Evolutionary conservation across 306 rosid species (phyloP).

Genomic region (Quercus cerris): DNA sequence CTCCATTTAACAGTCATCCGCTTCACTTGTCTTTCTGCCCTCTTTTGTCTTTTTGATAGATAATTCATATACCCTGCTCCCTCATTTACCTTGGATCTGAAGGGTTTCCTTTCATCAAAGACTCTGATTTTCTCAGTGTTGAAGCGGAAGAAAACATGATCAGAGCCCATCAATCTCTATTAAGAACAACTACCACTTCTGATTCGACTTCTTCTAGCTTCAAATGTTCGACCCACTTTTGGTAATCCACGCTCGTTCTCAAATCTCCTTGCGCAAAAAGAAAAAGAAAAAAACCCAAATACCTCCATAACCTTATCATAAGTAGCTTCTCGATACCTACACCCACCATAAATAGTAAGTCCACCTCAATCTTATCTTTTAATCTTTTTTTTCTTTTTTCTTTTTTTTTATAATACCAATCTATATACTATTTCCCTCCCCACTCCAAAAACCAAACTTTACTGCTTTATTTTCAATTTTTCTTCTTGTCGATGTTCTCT

Average conservation of each 20-base stretch:
- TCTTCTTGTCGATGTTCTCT: no score
- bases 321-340: neutral
- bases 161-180: slow-evolving; percentile 27
- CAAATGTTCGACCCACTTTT: slow-evolving; percentile 39
- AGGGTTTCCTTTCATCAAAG: neutral
- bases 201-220: slow-evolving; percentile 19
- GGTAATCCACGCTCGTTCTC: slow-evolving; percentile 43
- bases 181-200: slow-evolving; percentile 29
- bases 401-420: no score
- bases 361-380: no score
- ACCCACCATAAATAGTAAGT: neutral
- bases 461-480: neutral
- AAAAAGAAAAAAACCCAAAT: neutral
- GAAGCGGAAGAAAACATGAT: slow-evolving; percentile 23
- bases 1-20: neutral
- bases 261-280: slow-evolving; percentile 37
- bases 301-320: neutral
- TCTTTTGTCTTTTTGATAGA: no score
- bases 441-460: neutral
- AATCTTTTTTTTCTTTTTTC: no score
- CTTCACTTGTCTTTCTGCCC: no score
- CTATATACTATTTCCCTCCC: no score
- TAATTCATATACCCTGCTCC: neutral
- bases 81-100: neutral
- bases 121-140: slow-evolving; percentile 3